Conservation (phyloP, 2,329 filamentous ascomycete genomes). For the Xylariaceae sp. region DNA sequence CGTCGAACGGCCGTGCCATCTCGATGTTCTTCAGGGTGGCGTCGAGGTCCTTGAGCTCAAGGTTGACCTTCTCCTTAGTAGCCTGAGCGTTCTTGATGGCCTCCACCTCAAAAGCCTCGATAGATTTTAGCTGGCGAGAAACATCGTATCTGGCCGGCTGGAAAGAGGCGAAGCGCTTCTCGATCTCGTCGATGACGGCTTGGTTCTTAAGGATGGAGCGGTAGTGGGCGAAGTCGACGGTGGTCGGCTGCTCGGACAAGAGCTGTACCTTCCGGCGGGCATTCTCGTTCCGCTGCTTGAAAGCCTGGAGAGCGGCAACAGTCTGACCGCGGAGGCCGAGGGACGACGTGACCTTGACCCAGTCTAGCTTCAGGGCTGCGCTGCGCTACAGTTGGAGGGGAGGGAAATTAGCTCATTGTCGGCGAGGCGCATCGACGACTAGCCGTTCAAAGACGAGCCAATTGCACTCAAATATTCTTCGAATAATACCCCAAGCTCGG, state of each 20-base stretch:
- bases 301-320: constrained; percentile 81
- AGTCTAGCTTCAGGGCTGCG: constrained; percentile 99
- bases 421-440: constrained; percentile 5
- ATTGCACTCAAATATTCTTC: constrained; percentile 20
- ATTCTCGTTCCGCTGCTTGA: constrained; percentile 99
- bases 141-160: constrained; percentile 93
- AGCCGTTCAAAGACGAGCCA: constrained; percentile 28
- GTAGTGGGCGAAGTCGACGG: constrained; percentile 92
- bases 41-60: constrained; percentile 88
- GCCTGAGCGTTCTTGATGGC: constrained; percentile 94
- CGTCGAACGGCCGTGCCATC: constrained; percentile 89
- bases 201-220: constrained; percentile 91
- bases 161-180: constrained; percentile 90
- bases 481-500: constrained; percentile 5
- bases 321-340: constrained; percentile 96
- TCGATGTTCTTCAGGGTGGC: constrained; percentile 97
- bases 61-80: constrained; percentile 93
- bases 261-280: constrained; percentile 87
- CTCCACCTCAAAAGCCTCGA: constrained; percentile 96
- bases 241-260: constrained; percentile 78
- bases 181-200: constrained; percentile 91
- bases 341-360: constrained; percentile 88
- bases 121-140: constrained; percentile 89
- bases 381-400: constrained; percentile 64
- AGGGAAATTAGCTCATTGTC: constrained; percentile 52